Evolutionary conservation across 176 grass and related monocot genomes (phyloP).

Genomic region (Cenchrus americanus): DNA sequence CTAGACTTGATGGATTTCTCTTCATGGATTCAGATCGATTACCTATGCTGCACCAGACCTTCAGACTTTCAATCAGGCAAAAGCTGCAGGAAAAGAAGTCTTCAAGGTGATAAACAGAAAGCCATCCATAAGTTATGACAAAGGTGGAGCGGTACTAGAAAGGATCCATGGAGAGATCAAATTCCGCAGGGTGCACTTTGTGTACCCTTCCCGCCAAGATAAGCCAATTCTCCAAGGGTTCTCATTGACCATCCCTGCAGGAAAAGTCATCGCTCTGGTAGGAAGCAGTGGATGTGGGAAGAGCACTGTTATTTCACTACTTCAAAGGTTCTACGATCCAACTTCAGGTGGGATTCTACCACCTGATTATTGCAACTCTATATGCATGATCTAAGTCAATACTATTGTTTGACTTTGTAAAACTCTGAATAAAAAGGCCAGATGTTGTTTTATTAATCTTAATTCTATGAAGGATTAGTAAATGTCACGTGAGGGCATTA

Average conservation of each 20-base stretch:
- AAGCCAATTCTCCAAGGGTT: slow-evolving; percentile 51
- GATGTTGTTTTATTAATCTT: background rate
- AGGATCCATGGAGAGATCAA: slow-evolving; percentile 48
- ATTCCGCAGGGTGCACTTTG: slow-evolving; percentile 52
- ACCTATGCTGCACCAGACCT: slow-evolving; percentile 72
- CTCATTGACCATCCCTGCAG: slow-evolving; percentile 40
- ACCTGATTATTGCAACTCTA: slow-evolving; percentile 14
- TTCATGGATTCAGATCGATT: slow-evolving; percentile 59
- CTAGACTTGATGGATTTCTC: slow-evolving; percentile 14
- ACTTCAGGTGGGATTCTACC: slow-evolving; percentile 37
- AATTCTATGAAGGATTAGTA: slow-evolving; percentile 1
- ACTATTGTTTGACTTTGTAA: background rate
- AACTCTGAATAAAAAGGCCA: background rate
- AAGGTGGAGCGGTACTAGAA: slow-evolving; percentile 42
- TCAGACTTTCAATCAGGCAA: slow-evolving; percentile 64
- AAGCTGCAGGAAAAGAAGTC: slow-evolving; percentile 51
- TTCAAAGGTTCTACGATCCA: slow-evolving; percentile 66
- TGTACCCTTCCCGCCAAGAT: slow-evolving; percentile 54
- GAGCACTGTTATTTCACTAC: slow-evolving; percentile 58
- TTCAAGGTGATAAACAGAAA: slow-evolving; percentile 51
- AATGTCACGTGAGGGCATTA: slow-evolving; percentile 8
- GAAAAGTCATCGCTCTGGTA: slow-evolving; percentile 54
- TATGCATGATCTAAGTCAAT: background rate
- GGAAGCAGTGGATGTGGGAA: slow-evolving; percentile 66
- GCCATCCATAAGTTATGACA: slow-evolving; percentile 48